A percentile compares a stretch with the other conserved stretches of the same genome.
These are phyloP conservation scores for Knoxdaviesia capensis DNA, from an alignment of 2,329 filamentous ascomycete species.

Conservation along the genomic window DNA sequence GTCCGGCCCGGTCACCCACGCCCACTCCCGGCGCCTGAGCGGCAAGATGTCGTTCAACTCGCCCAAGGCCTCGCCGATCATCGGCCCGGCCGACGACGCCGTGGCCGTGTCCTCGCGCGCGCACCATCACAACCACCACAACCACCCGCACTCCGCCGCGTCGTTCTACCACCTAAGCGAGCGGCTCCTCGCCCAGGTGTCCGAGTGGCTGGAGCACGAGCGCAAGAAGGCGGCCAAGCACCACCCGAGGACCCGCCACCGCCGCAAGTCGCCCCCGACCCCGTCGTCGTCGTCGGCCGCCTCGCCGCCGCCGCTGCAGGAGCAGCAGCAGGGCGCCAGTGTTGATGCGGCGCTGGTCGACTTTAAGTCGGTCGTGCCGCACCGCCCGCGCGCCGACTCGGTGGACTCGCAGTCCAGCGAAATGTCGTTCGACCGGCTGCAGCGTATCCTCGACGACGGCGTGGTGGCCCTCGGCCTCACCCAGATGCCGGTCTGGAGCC, in stretches of 20 bases:
- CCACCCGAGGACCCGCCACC: constrained; percentile 11
- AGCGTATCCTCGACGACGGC: constrained; percentile 56
- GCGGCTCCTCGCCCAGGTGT: constrained; percentile 51
- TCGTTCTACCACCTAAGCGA: constrained; percentile 19
- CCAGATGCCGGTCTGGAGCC: constrained; percentile 20
- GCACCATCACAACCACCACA: background rate
- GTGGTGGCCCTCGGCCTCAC: constrained; percentile 32
- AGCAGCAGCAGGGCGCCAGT: constrained; percentile 8
- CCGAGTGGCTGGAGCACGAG: constrained; percentile 70
- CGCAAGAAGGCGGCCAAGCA: constrained; percentile 25
- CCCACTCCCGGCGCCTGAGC: constrained; percentile 14
- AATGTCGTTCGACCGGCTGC: constrained; percentile 59
- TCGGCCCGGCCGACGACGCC: constrained; percentile 11
- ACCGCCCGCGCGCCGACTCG: constrained; percentile 26
- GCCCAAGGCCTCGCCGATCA: constrained; percentile 16
- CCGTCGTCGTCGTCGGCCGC: constrained; percentile 6
- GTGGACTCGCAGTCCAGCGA: constrained; percentile 46
- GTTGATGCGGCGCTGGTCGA: constrained; percentile 4
- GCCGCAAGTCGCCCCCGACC: constrained; percentile 16
- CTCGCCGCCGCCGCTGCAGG: constrained; percentile 13
- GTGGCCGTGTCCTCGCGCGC: background rate
- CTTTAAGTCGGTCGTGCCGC: background rate
- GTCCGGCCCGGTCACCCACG: too few relatives aligned
- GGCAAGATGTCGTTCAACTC: constrained; percentile 17
- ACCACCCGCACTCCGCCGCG: constrained; percentile 3